A percentile compares a stretch with the other conserved stretches of the same genome.
phyloP scores from a whole-genome alignment of 371 early-diverging fungal genomes.

The Mucor mucedo region DNA sequence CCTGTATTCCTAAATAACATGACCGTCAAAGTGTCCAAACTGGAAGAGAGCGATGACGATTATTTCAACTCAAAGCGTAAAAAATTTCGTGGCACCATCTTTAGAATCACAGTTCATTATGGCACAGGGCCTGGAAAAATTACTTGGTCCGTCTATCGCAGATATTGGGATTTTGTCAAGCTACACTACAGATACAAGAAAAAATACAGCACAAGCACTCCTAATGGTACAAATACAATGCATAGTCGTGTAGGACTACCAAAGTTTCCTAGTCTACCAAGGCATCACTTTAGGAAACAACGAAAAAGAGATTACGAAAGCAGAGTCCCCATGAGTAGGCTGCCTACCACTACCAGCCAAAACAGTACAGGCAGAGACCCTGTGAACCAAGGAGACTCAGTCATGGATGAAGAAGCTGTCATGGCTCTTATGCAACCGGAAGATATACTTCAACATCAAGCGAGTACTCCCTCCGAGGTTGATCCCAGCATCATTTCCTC shows the following conservation, averaged over 20 bases:
- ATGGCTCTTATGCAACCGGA: conserved; percentile 6
- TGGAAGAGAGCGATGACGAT: conserved; percentile 5
- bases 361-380: background rate
- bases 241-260: conserved; percentile 41
- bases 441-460: background rate
- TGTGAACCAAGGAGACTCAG: background rate
- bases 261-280: conserved; percentile 48
- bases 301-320: conserved; percentile 2
- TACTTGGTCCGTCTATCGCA: conserved; percentile 57
- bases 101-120: conserved; percentile 29
- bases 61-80: background rate
- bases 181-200: conserved; percentile 55
- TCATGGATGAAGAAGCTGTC: conserved; percentile 26
- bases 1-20: conserved; percentile 37
- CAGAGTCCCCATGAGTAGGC: background rate
- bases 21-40: conserved; percentile 23
- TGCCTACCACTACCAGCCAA: conserved; percentile 1
- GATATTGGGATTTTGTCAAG: conserved; percentile 60
- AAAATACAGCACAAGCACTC: conserved; percentile 30
- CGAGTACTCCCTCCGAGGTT: background rate
- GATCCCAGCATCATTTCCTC: conserved; percentile 4
- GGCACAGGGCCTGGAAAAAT: conserved; percentile 23
- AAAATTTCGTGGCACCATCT: conserved; percentile 15
- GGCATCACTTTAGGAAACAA: conserved; percentile 14
- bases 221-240: conserved; percentile 13